These are phyloP conservation scores for Fusarium anthophilum DNA, from an alignment of 2,329 filamentous ascomycete species.

Conservation along the genomic window DNA sequence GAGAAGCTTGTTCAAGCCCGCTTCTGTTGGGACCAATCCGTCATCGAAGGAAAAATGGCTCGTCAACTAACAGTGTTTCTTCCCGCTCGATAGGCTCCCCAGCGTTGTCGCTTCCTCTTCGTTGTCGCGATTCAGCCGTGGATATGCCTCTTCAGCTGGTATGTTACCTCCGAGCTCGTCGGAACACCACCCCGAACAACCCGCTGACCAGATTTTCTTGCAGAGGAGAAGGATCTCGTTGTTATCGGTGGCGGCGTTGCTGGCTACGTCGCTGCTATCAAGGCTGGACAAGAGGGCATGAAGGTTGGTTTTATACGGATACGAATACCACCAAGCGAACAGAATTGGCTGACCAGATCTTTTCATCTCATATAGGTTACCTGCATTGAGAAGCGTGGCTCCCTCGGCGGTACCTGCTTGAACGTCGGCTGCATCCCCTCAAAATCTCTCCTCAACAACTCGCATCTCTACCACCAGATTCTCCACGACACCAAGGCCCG, in stretches of 20 bases:
- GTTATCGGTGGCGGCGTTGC: slow-evolving; percentile 98
- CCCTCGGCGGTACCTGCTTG: slow-evolving; percentile 94
- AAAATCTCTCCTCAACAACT: slow-evolving; percentile 99
- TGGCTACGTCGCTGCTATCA: slow-evolving; percentile 98
- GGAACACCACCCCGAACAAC: slow-evolving; percentile 17
- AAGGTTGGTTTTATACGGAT: slow-evolving; percentile 68
- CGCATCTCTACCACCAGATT: slow-evolving; percentile 96
- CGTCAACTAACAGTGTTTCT: slow-evolving; percentile 34
- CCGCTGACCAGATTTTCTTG: slow-evolving; percentile 32
- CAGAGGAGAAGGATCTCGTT: slow-evolving; percentile 95
- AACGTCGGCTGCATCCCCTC: slow-evolving; percentile 99
- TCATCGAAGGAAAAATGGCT: slow-evolving; percentile 30
- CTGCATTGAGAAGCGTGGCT: slow-evolving; percentile 98
- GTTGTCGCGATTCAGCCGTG: slow-evolving; percentile 64
- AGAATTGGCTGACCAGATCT: slow-evolving; percentile 23
- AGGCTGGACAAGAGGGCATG: slow-evolving; percentile 95
- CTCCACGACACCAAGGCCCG: slow-evolving; percentile 96
- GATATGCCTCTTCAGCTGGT: slow-evolving; percentile 68
- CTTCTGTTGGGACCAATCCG: slow-evolving; percentile 12
- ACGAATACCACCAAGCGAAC: background rate
- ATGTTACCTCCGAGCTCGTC: slow-evolving; percentile 44
- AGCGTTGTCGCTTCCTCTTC: slow-evolving; percentile 56
- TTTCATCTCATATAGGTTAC: slow-evolving; percentile 69
- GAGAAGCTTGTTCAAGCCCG: slow-evolving; percentile 25
- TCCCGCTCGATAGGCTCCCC: slow-evolving; percentile 54